These are phyloP conservation scores for Phytophthora parvispora DNA, from an alignment of 352 stramenopile species.

Conservation along the genomic window DNA sequence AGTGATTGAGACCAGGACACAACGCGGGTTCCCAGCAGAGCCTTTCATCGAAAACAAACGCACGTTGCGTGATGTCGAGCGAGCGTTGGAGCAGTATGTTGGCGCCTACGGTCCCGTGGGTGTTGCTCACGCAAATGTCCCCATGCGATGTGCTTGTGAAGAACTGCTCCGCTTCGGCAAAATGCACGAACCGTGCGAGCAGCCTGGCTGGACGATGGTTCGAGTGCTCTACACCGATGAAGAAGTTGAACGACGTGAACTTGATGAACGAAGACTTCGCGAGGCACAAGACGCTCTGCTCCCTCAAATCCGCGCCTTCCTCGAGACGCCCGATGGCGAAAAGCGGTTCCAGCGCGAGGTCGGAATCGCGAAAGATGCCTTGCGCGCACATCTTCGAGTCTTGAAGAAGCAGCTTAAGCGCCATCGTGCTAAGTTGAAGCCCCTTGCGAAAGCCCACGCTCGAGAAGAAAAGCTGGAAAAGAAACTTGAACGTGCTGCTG, in stretches of 20 bases:
- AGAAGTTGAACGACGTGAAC: constrained; percentile 54
- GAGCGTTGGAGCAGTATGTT: constrained; percentile 69
- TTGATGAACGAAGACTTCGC: constrained; percentile 57
- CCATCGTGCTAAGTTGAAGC: constrained; percentile 37
- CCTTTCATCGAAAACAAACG: constrained; percentile 59
- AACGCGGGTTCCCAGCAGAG: constrained; percentile 73
- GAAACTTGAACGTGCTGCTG: constrained; percentile 19
- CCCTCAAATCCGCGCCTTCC: constrained; percentile 67
- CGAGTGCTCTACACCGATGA: constrained; percentile 72
- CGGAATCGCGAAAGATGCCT: constrained; percentile 44
- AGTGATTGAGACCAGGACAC: constrained; percentile 74
- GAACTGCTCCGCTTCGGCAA: constrained; percentile 73
- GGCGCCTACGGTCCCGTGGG: constrained; percentile 75
- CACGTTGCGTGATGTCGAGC: constrained; percentile 41
- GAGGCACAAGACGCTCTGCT: constrained; percentile 60
- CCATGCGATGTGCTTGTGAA: constrained; percentile 82
- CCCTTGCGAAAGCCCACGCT: constrained; percentile 20
- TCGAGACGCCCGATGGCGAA: constrained; percentile 63
- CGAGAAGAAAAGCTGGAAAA: constrained; percentile 31
- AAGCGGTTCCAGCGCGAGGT: constrained; percentile 79
- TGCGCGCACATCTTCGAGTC: constrained; percentile 48
- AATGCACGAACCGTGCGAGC: constrained; percentile 74
- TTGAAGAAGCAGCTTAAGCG: constrained; percentile 53
- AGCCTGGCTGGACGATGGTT: constrained; percentile 66
- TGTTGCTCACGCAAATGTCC: constrained; percentile 61